These are phyloP conservation scores for Zanthoxylum bungeanum DNA, from an alignment of 345 rosid genomes.

Conservation along the genomic window DNA sequence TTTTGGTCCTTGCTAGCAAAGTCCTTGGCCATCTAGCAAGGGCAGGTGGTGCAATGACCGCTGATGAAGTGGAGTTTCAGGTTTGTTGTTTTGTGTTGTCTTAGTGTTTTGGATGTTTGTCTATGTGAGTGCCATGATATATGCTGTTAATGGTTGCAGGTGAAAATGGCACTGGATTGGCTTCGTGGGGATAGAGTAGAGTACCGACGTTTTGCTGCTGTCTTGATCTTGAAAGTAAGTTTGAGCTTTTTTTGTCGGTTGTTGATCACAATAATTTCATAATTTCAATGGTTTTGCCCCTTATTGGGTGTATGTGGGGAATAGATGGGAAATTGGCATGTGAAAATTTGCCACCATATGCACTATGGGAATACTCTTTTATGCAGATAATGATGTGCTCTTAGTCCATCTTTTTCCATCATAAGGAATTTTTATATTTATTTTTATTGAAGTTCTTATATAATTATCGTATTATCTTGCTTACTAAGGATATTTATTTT, in stretches of 20 bases:
- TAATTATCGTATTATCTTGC: background rate
- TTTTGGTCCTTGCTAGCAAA: conserved; percentile 83
- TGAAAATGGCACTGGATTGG: conserved; percentile 87
- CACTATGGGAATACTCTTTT: background rate
- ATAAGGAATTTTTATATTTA: background rate
- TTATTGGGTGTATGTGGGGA: background rate
- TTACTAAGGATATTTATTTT: background rate
- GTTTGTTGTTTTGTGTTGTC: conserved; percentile 30
- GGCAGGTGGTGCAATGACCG: conserved; percentile 99
- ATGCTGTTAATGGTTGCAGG: conserved; percentile 37
- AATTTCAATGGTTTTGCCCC: background rate
- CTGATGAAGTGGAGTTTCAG: conserved; percentile 98
- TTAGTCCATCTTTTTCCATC: background rate
- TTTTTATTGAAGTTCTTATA: background rate
- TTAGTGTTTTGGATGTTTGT: background rate
- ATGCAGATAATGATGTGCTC: background rate
- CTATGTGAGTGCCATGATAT: conserved; percentile 8
- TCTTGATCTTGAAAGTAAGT: conserved; percentile 82
- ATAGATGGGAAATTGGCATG: background rate
- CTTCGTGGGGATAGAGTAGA: conserved; percentile 88
- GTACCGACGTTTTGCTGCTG: conserved; percentile 87
- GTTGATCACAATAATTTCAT: background rate
- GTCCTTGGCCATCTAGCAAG: conserved; percentile 97
- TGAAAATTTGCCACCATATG: background rate
- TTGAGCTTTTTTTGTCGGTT: background rate